phyloP scores from a whole-genome alignment of 2,329 filamentous ascomycete species.

The Arthroderma uncinatum region DNA sequence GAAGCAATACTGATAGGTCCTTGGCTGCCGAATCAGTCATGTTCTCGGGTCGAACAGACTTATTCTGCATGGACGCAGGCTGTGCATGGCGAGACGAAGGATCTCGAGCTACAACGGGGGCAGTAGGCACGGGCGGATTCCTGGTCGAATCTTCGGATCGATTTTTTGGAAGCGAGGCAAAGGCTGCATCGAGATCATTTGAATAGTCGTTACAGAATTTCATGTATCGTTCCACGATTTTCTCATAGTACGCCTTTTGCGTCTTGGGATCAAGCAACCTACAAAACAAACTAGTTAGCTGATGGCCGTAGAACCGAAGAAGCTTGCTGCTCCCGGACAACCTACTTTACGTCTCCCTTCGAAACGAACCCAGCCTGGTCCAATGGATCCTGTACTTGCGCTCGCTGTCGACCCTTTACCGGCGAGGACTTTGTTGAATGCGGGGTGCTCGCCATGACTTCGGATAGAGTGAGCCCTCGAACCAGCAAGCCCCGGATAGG shows the following conservation, averaged over 20 bases:
- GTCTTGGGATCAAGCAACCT: constrained; percentile 63
- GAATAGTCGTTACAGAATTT: constrained; percentile 69
- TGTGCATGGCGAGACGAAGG: constrained; percentile 7
- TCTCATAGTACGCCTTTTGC: constrained; percentile 77
- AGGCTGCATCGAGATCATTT: constrained; percentile 62
- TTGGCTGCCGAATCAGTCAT: constrained; percentile 37
- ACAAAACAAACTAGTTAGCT: constrained; percentile 6
- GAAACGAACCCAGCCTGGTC: constrained; percentile 76
- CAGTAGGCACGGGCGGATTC: constrained; percentile 28
- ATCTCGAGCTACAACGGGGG: neutral
- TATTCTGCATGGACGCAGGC: constrained; percentile 10
- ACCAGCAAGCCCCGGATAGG: neutral
- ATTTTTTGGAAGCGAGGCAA: constrained; percentile 50
- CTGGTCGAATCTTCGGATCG: constrained; percentile 29
- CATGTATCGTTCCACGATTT: constrained; percentile 81
- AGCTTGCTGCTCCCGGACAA: constrained; percentile 6
- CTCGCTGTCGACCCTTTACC: constrained; percentile 58
- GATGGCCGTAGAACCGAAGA: neutral
- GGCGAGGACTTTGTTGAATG: constrained; percentile 9
- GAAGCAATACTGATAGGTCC: constrained; percentile 62
- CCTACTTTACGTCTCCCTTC: constrained; percentile 76
- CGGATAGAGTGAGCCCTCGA: neutral
- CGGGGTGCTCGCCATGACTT: constrained; percentile 1
- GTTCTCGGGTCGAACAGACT: constrained; percentile 8
- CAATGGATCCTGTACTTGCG: constrained; percentile 59